Percentiles rank a stretch among this genome's conserved stretches.
Evolutionary conservation across 2,329 filamentous ascomycete genomes (phyloP).

Genomic region (Stagonosporopsis rhizophila): DNA sequence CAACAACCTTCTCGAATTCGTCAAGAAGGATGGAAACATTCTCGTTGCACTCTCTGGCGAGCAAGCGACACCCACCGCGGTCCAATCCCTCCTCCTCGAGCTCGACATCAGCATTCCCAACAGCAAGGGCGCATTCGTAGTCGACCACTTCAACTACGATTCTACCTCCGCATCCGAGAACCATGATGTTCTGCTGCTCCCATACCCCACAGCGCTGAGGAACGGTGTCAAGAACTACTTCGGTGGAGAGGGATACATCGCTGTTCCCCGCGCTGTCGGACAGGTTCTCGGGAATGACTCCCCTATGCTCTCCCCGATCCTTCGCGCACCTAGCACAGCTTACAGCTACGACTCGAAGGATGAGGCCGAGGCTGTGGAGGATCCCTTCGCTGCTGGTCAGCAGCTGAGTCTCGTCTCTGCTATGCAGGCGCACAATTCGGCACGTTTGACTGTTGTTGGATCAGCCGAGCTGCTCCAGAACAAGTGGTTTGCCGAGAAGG

Average conservation of each 20-base stretch:
- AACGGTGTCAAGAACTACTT: slow-evolving; percentile 81
- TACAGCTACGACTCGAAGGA: slow-evolving; percentile 97
- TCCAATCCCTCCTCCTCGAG: slow-evolving; percentile 82
- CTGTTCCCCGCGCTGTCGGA: slow-evolving; percentile 81
- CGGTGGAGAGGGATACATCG: slow-evolving; percentile 70
- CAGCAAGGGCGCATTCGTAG: slow-evolving; percentile 83
- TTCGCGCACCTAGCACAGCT: slow-evolving; percentile 82
- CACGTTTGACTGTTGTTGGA: slow-evolving; percentile 84
- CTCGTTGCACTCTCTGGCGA: slow-evolving; percentile 82
- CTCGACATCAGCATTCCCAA: slow-evolving; percentile 86
- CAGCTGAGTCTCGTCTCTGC: slow-evolving; percentile 87
- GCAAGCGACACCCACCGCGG: slow-evolving; percentile 71
- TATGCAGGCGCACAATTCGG: slow-evolving; percentile 91
- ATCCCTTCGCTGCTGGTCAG: slow-evolving; percentile 81
- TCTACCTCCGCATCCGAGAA: slow-evolving; percentile 74
- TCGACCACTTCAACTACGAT: slow-evolving; percentile 98
- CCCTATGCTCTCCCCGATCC: slow-evolving; percentile 78
- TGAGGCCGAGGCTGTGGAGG: slow-evolving; percentile 72
- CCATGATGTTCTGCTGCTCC: slow-evolving; percentile 87
- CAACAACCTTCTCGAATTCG: slow-evolving; percentile 84
- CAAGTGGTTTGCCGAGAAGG: slow-evolving; percentile 84
- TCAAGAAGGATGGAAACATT: slow-evolving; percentile 91
- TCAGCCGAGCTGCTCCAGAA: slow-evolving; percentile 87
- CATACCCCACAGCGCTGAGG: slow-evolving; percentile 70
- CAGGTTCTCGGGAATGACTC: slow-evolving; percentile 80